Conservation (phyloP, 352 stramenopile species). For the Paralagenidium karlingii region DNA sequence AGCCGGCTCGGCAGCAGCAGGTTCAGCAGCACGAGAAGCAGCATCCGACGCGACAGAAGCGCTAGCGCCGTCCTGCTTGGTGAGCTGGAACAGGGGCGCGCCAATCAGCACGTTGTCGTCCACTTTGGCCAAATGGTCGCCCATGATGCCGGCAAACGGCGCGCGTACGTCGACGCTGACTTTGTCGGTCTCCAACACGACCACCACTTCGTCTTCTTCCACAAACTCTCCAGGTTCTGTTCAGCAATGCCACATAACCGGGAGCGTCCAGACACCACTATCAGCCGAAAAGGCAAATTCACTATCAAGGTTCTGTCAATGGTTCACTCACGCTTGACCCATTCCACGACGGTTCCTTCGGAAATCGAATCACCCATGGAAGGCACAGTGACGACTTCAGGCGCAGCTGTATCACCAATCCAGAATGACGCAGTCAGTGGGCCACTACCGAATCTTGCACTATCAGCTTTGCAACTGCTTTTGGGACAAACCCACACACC, state of each 20-base stretch:
- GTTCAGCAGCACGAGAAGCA: slow-evolving; percentile 2
- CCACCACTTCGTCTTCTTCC: slow-evolving; percentile 92
- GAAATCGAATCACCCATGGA: slow-evolving; percentile 95
- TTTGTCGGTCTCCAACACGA: slow-evolving; percentile 99
- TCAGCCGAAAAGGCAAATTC: too few relatives aligned
- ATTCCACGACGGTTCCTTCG: slow-evolving; percentile 95
- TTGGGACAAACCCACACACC: too few relatives aligned
- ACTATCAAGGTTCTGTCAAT: too few relatives aligned
- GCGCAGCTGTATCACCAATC: too few relatives aligned
- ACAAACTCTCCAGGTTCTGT: slow-evolving; percentile 87
- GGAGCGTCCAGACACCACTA: too few relatives aligned
- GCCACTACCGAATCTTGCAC: too few relatives aligned
- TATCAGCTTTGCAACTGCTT: too few relatives aligned
- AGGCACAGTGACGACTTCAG: slow-evolving; percentile 47
- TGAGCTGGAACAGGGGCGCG: slow-evolving; percentile 85
- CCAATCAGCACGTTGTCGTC: slow-evolving; percentile 95
- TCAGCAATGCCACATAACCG: too few relatives aligned
- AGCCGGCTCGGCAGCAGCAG: slow-evolving; percentile 6
- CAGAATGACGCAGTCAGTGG: too few relatives aligned
- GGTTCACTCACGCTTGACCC: too few relatives aligned
- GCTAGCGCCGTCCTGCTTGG: slow-evolving; percentile 20
- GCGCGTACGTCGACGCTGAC: slow-evolving; percentile 88
- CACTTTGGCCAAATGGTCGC: slow-evolving; percentile 81
- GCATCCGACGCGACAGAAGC: slow-evolving; percentile 4
- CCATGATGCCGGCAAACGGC: slow-evolving; percentile 77